A percentile compares a stretch with the other conserved stretches of the same genome.
phyloP scores from a whole-genome alignment of 2,329 filamentous ascomycete species.

The Raffaelea ambrosiae region DNA sequence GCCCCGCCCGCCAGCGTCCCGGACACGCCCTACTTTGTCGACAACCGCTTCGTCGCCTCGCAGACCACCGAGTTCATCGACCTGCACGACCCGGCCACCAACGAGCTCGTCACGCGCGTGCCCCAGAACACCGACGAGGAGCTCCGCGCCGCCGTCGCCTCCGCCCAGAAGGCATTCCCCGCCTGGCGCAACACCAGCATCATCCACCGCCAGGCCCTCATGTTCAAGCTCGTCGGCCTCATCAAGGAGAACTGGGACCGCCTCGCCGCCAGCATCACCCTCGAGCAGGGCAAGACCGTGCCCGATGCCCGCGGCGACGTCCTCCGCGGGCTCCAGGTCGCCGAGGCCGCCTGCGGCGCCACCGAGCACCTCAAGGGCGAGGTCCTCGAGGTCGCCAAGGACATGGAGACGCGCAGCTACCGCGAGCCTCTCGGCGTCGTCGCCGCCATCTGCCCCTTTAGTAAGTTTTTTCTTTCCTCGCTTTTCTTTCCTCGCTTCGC shows the following conservation, averaged over 20 bases:
- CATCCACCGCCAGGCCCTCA: slow-evolving; percentile 69
- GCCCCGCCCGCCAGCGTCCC: slow-evolving; percentile 46
- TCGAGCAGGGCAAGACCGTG: slow-evolving; percentile 85
- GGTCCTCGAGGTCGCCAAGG: slow-evolving; percentile 76
- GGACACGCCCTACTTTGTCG: slow-evolving; percentile 72
- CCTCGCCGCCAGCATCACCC: slow-evolving; percentile 73
- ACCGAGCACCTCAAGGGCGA: slow-evolving; percentile 77
- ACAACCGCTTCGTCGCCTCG: slow-evolving; percentile 69
- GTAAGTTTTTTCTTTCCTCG: slow-evolving; percentile 34
- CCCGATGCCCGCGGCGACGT: slow-evolving; percentile 77
- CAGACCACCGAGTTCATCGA: slow-evolving; percentile 66
- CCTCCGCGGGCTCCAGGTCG: slow-evolving; percentile 73
- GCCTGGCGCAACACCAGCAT: slow-evolving; percentile 65
- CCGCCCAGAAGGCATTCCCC: slow-evolving; percentile 67
- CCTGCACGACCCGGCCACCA: slow-evolving; percentile 74
- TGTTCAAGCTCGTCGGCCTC: slow-evolving; percentile 76
- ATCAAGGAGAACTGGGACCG: slow-evolving; percentile 82
- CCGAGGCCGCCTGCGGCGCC: slow-evolving; percentile 72
- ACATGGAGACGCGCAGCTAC: slow-evolving; percentile 83
- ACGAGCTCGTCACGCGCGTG: slow-evolving; percentile 75
- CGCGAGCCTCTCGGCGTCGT: slow-evolving; percentile 73
- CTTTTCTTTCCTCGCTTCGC: too few species aligned
- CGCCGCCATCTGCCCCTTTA: slow-evolving; percentile 81
- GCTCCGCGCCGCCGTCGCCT: slow-evolving; percentile 65
- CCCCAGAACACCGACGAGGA: slow-evolving; percentile 74